Evolutionary conservation across 2,329 filamentous ascomycete species (phyloP).

Genomic region (Pyricularia sp.): DNA sequence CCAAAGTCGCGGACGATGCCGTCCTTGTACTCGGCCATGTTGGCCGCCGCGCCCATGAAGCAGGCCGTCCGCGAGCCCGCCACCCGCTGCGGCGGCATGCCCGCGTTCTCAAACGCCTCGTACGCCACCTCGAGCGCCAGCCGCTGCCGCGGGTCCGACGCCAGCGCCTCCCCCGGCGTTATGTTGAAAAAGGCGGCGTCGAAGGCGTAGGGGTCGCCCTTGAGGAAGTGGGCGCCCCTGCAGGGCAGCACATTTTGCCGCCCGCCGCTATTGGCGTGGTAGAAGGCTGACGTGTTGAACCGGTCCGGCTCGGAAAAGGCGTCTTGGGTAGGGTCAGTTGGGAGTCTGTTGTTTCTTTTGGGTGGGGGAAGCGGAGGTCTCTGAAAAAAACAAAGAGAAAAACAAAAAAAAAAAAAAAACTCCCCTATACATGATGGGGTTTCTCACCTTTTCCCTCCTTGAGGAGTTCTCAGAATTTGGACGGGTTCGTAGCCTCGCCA

Average conservation of each 20-base stretch:
- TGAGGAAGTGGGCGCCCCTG: conserved; percentile 30
- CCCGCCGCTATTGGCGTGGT: not conserved
- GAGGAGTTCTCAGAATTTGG: not conserved
- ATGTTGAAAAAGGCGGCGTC: conserved; percentile 44
- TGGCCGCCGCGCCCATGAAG: conserved; percentile 36
- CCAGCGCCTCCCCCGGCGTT: conserved; percentile 38
- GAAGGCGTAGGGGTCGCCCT: conserved; percentile 34
- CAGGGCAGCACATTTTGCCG: not conserved
- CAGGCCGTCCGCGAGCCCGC: conserved; percentile 39
- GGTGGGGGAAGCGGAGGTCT: too few relatives aligned
- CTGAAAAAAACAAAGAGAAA: too few relatives aligned
- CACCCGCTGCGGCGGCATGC: conserved; percentile 36
- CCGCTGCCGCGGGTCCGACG: conserved; percentile 46
- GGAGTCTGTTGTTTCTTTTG: too few relatives aligned
- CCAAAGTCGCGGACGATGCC: not conserved
- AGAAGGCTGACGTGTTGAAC: not conserved
- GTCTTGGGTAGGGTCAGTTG: too few relatives aligned
- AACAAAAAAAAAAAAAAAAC: too few relatives aligned
- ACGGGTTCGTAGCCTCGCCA: not conserved
- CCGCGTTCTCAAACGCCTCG: conserved; percentile 28
- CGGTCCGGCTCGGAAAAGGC: not conserved
- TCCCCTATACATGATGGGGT: too few relatives aligned
- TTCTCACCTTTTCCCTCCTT: not conserved
- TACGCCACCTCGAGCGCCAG: conserved; percentile 37
- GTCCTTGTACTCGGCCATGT: conserved; percentile 26